Percentiles rank a stretch among this genome's conserved stretches.
These are phyloP conservation scores for Posidonia oceanica DNA, from an alignment of 116 monocot genomes.

Conservation along the genomic window DNA sequence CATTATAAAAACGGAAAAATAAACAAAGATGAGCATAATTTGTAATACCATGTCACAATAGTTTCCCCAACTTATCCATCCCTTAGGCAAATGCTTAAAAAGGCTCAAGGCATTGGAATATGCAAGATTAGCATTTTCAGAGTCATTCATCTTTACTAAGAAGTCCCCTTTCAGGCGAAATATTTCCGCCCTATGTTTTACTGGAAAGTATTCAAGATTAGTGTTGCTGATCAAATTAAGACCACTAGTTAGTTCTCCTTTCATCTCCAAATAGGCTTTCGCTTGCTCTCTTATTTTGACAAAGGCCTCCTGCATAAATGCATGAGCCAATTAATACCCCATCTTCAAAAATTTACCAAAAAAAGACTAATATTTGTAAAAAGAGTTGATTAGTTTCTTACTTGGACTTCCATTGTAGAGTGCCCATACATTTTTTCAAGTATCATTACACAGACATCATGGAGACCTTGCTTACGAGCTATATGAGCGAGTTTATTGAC, in stretches of 20 bases:
- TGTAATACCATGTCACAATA: slow-evolving; percentile 84
- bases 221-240: slow-evolving; percentile 94
- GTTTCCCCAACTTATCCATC: slow-evolving; percentile 99
- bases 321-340: slow-evolving; percentile 2
- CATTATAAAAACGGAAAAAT: neutral
- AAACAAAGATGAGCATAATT: neutral
- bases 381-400: slow-evolving; percentile 5
- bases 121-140: slow-evolving; percentile 75
- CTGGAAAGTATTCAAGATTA: slow-evolving; percentile 94
- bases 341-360: neutral
- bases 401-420: slow-evolving; percentile 99
- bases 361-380: neutral
- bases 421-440: slow-evolving; percentile 99
- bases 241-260: slow-evolving; percentile 87
- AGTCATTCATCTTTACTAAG: slow-evolving; percentile 80
- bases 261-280: slow-evolving; percentile 97
- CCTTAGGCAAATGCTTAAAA: slow-evolving; percentile 91
- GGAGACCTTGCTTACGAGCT: slow-evolving; percentile 83
- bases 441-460: slow-evolving; percentile 94
- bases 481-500: slow-evolving; percentile 96
- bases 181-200: slow-evolving; percentile 91
- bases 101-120: slow-evolving; percentile 84
- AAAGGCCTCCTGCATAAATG: slow-evolving; percentile 83
- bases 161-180: slow-evolving; percentile 95
- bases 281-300: slow-evolving; percentile 99